These are phyloP conservation scores for Nyssa sinensis DNA, from an alignment of 148 eudicot species.

Conservation along the genomic window DNA sequence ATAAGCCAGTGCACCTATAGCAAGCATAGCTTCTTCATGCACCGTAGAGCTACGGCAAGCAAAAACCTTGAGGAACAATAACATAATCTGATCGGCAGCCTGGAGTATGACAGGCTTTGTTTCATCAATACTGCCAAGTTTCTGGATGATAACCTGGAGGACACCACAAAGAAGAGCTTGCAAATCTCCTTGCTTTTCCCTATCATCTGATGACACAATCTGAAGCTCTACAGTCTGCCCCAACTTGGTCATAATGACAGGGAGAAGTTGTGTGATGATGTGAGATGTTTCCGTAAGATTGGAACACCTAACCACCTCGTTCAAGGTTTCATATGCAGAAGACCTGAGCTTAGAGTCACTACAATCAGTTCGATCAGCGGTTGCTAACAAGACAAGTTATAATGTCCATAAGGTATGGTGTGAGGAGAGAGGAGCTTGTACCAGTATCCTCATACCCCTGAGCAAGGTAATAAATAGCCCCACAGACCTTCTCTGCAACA, in stretches of 20 bases:
- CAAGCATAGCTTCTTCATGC: slow-evolving; percentile 74
- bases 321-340: slow-evolving; percentile 67
- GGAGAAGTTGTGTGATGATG: slow-evolving; percentile 46
- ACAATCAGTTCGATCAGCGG: slow-evolving; percentile 55
- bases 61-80: slow-evolving; percentile 53
- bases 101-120: slow-evolving; percentile 40
- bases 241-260: slow-evolving; percentile 48
- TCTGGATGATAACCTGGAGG: slow-evolving; percentile 60
- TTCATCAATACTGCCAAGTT: slow-evolving; percentile 40
- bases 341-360: slow-evolving; percentile 54
- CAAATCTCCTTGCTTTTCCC: slow-evolving; percentile 64
- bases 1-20: slow-evolving; percentile 66
- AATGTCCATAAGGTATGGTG: slow-evolving; percentile 52
- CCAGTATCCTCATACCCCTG: slow-evolving; percentile 64
- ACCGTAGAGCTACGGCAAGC: slow-evolving; percentile 56
- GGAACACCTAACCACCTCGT: slow-evolving; percentile 61
- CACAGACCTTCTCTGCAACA: slow-evolving; percentile 64
- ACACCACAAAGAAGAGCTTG: slow-evolving; percentile 68
- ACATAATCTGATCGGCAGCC: slow-evolving; percentile 49
- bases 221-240: slow-evolving; percentile 50
- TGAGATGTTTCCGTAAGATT: slow-evolving; percentile 45
- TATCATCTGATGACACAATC: slow-evolving; percentile 44
- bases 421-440: slow-evolving; percentile 39
- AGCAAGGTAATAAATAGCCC: slow-evolving; percentile 64
- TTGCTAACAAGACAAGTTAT: slow-evolving; percentile 46